phyloP scores from a whole-genome alignment of 2,329 filamentous ascomycete genomes.

The Camillea tinctor region DNA sequence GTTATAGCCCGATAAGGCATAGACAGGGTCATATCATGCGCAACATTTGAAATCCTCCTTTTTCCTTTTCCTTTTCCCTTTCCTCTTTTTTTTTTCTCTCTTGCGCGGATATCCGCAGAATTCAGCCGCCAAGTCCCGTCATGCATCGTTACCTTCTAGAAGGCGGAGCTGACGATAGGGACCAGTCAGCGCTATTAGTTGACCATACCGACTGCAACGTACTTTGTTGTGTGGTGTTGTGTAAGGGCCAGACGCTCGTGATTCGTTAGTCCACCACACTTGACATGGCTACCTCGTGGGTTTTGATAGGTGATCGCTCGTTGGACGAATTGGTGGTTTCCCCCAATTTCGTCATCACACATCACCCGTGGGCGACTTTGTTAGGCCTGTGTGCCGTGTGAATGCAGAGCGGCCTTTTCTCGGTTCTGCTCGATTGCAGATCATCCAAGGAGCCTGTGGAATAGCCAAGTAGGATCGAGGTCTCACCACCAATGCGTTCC shows the following conservation, averaged over 20 bases:
- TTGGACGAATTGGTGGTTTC: neutral
- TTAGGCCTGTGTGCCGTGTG: neutral
- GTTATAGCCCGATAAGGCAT: neutral
- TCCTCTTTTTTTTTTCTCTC: neutral
- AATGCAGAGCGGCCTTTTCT: constrained; percentile 32
- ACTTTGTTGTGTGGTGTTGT: neutral
- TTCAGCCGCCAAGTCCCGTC: neutral
- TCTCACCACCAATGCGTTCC: neutral
- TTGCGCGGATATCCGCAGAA: neutral
- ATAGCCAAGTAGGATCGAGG: neutral
- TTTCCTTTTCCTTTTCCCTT: no score
- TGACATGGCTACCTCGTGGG: constrained; percentile 11
- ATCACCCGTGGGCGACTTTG: constrained; percentile 12
- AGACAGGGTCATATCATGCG: neutral
- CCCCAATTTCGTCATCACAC: constrained; percentile 21
- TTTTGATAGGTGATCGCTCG: constrained; percentile 6
- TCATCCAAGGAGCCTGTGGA: constrained; percentile 3
- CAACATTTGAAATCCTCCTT: neutral
- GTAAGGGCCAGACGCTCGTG: neutral
- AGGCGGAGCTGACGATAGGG: neutral
- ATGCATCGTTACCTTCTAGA: neutral
- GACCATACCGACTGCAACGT: neutral
- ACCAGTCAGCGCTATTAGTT: neutral
- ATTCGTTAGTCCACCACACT: neutral
- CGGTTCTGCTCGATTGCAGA: constrained; percentile 26